Conservation (phyloP, 768 basidiomycete genomes). For the Boletales sp. region DNA sequence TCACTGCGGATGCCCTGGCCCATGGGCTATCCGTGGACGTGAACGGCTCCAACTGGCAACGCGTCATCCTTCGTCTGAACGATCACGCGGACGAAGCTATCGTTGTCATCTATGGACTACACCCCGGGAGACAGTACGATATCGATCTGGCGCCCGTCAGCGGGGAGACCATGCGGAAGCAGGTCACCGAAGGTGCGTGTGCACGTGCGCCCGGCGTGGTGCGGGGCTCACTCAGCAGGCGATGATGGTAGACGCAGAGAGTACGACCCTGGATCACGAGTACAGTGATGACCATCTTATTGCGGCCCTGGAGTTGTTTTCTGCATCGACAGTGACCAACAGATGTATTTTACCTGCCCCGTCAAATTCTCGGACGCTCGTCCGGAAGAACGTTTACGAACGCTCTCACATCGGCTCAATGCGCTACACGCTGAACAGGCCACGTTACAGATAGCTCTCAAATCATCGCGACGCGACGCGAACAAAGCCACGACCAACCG, state of each 20-base stretch:
- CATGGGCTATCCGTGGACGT: conserved; percentile 78
- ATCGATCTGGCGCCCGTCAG: conserved; percentile 78
- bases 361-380: conserved; percentile 32
- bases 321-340: conserved; percentile 28
- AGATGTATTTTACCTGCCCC: conserved; percentile 16
- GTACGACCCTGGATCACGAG: conserved; percentile 20
- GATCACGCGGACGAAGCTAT: conserved; percentile 84
- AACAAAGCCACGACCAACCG: conserved; percentile 82
- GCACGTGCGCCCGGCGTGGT: conserved; percentile 7
- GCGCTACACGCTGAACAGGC: conserved; percentile 64
- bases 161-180: conserved; percentile 55
- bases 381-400: conserved; percentile 61
- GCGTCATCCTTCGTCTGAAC: conserved; percentile 75
- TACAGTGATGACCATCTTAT: conserved; percentile 15
- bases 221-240: conserved; percentile 1
- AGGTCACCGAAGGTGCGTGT: conserved; percentile 62
- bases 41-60: conserved; percentile 74
- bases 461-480: conserved; percentile 72
- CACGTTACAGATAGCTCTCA: conserved; percentile 63
- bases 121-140: conserved; percentile 88
- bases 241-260: conserved; percentile 17
- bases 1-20: conserved; percentile 65
- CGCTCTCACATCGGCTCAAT: conserved; percentile 67
- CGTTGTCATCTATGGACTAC: conserved; percentile 85
- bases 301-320: conserved; percentile 8